phyloP scores from a whole-genome alignment of 202 grass and related monocot genomes.

The Brachypodium distachyon region DNA sequence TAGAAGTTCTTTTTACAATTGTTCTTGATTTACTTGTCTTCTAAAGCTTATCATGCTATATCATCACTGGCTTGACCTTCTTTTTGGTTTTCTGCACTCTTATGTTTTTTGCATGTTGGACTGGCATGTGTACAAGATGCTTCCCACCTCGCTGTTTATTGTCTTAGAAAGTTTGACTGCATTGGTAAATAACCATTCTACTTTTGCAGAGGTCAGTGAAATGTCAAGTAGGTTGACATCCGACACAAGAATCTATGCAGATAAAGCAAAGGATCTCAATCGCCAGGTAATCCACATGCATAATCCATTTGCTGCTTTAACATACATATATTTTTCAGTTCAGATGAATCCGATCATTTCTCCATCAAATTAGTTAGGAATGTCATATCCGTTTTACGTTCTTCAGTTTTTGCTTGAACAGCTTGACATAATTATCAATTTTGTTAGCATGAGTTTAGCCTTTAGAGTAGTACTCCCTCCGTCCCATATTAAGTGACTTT shows the following conservation, averaged over 20 bases:
- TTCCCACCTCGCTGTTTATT: neutral
- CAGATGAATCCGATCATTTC: neutral
- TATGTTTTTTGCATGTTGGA: neutral
- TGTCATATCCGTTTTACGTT: neutral
- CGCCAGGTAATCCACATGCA: slow-evolving; percentile 50
- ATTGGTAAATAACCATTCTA: neutral
- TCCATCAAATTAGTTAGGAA: neutral
- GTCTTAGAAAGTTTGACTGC: neutral
- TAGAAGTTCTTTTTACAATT: neutral
- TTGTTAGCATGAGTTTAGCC: neutral
- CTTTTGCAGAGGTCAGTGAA: slow-evolving; percentile 88
- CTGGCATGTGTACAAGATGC: neutral
- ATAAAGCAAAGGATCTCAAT: slow-evolving; percentile 95
- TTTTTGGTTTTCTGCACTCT: neutral
- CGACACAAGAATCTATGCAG: slow-evolving; percentile 83
- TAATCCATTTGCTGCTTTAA: neutral
- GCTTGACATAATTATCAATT: neutral
- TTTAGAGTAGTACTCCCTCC: too few species aligned
- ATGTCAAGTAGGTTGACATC: slow-evolving; percentile 83
- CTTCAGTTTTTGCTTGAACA: neutral
- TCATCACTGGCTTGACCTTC: neutral
- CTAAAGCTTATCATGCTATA: neutral
- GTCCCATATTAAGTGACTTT: too few species aligned
- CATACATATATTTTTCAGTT: neutral
- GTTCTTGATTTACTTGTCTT: neutral